phyloP scores from a whole-genome alignment of 208 protist species.

The Crithidia thermophila region DNA sequence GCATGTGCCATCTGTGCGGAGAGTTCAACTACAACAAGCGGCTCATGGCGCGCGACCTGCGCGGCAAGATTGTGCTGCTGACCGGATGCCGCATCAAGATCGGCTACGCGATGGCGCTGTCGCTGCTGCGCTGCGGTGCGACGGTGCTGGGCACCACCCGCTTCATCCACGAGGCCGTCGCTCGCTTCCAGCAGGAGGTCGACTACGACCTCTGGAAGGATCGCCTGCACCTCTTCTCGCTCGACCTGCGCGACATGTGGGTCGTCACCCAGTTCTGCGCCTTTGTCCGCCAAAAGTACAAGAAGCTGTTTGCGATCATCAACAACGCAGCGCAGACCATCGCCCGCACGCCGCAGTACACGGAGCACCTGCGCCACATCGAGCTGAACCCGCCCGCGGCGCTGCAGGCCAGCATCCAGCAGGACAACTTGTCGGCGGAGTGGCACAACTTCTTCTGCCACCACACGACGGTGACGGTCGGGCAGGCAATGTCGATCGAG shows the following conservation, averaged over 20 bases:
- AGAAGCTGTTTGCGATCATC: conserved; percentile 93
- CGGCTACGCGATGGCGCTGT: conserved; percentile 93
- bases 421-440: conserved; percentile 45
- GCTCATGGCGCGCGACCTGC: conserved; percentile 88
- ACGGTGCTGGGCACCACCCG: conserved; percentile 90
- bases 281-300: conserved; percentile 68
- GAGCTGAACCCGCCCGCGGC: conserved; percentile 55
- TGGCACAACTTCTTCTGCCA: conserved; percentile 85
- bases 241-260: conserved; percentile 95
- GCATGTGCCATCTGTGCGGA: conserved; percentile 95
- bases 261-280: conserved; percentile 93
- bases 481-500: conserved; percentile 69
- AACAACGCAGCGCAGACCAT: conserved; percentile 99
- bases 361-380: conserved; percentile 74
- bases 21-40: conserved; percentile 97
- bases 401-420: conserved; percentile 54
- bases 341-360: conserved; percentile 93
- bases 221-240: conserved; percentile 93
- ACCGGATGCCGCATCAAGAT: conserved; percentile 95
- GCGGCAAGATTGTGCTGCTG: conserved; percentile 91
- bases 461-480: conserved; percentile 79
- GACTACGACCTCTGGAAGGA: conserved; percentile 92
- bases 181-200: conserved; percentile 79
- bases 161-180: conserved; percentile 89
- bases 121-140: conserved; percentile 84